Base-by-base conservation (phyloP, 2,329 filamentous ascomycete species). In the Esteya vermicola region DNA sequence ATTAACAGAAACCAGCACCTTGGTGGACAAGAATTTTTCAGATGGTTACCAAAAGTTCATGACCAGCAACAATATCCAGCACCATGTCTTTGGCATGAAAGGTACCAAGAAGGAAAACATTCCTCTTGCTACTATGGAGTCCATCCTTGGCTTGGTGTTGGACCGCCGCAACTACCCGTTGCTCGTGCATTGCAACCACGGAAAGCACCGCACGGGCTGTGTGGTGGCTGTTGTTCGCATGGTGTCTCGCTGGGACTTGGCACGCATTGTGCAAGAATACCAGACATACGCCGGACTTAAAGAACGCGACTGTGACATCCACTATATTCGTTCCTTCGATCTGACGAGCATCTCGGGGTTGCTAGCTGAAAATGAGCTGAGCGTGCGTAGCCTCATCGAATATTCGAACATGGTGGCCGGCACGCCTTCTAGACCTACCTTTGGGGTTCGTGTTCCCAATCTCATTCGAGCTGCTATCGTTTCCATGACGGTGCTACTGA, bases 111-210 rank as follows among this genome's bases (percentile, higher is more conserved):
- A 88, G 50, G 67, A 79, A 40, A 68, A 69, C 9, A 85, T 85
- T 27, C 72, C 81, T 1, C 54, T 74, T 8, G 58, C 65, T 33
- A 75, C 77, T 21, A 85, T 94, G 69, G 68, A 71, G 45, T 63
- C 72, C 8, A 85, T 89, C 34, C 67, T 93, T 20, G 64, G 72
- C 12, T 62, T 89, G 32, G 70, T 89, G 31, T 66, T 89, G 39
- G 73, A 93, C 52, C 70, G 70, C 36, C 60, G 67, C 26, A 85
- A 93, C 46, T 78, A 91, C 48, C 88, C 88, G 0, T 59, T 95
- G 10, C 67, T 94, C 30, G 72, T 95, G 35, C 88, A 95, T 58
- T 95, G 88, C 68, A 95, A 94, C 55, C 88, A 93, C 50, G 88
- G 88, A 54, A 91, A 79, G 70, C 88, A 95, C 54, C 81, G 88